Conservation (phyloP, 164 flowering plant genomes). For the Vitis riparia region DNA sequence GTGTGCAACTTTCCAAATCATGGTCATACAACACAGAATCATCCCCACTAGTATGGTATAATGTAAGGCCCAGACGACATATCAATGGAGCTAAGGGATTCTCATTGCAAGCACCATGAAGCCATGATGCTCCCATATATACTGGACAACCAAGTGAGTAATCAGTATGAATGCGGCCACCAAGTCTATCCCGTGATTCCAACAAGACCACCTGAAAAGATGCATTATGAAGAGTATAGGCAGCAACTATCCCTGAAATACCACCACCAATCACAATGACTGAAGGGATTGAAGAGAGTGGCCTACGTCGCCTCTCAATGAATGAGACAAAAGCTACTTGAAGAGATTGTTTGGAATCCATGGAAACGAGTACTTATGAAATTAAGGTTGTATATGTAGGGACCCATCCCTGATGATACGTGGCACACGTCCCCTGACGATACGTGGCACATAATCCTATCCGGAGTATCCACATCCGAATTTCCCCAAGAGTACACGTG, state of each 20-base stretch:
- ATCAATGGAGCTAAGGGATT: conserved; percentile 90
- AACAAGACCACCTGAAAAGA: conserved; percentile 74
- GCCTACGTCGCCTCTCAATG: conserved; percentile 34
- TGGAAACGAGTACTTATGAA: too few relatives aligned
- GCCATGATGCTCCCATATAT: conserved; percentile 97
- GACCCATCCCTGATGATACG: too few relatives aligned
- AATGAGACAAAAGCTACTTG: conserved; percentile 44
- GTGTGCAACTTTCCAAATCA: conserved; percentile 64
- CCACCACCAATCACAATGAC: conserved; percentile 94
- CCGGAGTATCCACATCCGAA: too few relatives aligned
- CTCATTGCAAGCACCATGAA: conserved; percentile 97
- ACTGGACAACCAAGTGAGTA: conserved; percentile 91
- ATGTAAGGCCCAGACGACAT: conserved; percentile 64
- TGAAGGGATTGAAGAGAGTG: conserved; percentile 75
- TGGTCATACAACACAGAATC: conserved; percentile 90
- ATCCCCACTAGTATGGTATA: conserved; percentile 95
- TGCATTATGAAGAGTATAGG: conserved; percentile 60
- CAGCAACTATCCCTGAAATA: conserved; percentile 88
- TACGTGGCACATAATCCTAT: too few relatives aligned
- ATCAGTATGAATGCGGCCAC: conserved; percentile 91
- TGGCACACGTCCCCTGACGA: too few relatives aligned
- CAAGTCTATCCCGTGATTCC: conserved; percentile 88
- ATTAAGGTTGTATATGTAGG: conserved; percentile 58
- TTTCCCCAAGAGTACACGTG: too few relatives aligned
- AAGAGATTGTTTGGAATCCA: too few relatives aligned